Conservation (phyloP, 345 rosid genomes). For the Hypericum androsaemum region DNA sequence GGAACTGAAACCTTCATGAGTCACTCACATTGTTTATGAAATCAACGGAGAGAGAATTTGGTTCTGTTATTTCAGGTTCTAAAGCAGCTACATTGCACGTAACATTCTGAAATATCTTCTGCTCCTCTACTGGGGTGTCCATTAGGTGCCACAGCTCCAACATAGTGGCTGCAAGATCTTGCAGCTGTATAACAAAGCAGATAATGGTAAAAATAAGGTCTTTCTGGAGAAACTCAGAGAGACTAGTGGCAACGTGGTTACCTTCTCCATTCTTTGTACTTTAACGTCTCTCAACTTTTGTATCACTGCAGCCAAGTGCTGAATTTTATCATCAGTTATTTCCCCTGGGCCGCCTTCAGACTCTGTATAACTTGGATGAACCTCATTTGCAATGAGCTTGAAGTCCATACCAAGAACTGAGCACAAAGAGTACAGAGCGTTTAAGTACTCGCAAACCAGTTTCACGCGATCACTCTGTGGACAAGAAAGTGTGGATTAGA, state of each 20-base stretch:
- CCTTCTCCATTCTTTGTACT: conserved; percentile 86
- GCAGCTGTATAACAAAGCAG: conserved; percentile 45
- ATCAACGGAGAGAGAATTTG: conserved; percentile 71
- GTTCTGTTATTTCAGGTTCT: conserved; percentile 82
- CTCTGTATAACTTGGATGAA: conserved; percentile 49
- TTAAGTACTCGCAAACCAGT: conserved; percentile 43
- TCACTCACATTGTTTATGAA: conserved; percentile 66
- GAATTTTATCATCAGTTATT: conserved; percentile 50
- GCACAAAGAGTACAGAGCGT: conserved; percentile 41
- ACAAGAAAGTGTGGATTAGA: conserved; percentile 3
- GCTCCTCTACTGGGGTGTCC: conserved; percentile 98
- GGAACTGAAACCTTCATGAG: neutral
- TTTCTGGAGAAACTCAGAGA: no score
- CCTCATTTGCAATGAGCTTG: conserved; percentile 36
- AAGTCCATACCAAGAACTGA: conserved; percentile 74
- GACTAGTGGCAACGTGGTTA: conserved; percentile 13
- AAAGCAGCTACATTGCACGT: conserved; percentile 93
- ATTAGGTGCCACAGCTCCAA: conserved; percentile 93
- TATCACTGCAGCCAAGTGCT: conserved; percentile 35
- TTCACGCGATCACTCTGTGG: conserved; percentile 61
- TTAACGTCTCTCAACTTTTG: conserved; percentile 55
- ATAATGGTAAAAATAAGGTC: no score
- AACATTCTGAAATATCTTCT: conserved; percentile 74
- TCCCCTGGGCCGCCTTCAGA: conserved; percentile 35
- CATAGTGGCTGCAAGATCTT: conserved; percentile 92